Evolutionary conservation across 768 basidiomycete genomes (phyloP), one percentile per base, ranked within the genome.

Genomic region (Hericium erinaceus): DNA sequence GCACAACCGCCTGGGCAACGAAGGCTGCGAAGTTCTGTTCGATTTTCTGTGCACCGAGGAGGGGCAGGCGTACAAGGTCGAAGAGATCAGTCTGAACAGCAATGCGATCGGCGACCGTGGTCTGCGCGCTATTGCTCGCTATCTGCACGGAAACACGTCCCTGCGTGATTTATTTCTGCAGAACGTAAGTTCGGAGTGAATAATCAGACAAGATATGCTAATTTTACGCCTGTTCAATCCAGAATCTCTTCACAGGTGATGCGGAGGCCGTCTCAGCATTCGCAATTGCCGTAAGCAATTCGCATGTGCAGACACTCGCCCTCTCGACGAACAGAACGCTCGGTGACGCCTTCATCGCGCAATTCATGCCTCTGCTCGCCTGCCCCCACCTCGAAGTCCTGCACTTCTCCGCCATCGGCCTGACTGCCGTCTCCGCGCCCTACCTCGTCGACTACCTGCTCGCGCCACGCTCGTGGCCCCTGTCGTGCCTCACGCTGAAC

Each of bases 51-150:
- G 69, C 26, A 84, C 85, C 11, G 65, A 71, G 5, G 67, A 70
- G 16, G 83, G 81, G 18, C 68, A 70, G 58, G 69, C 66, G 57
- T 74, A 81, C 61, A 66, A 65, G 50, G 75, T 87, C 56, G 68
- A 70, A 1, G 80, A 84, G 62, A 79, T 87, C 37, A 77, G 74
- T 59, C 72, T 87, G 56, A 84, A 83, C 54, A 73, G 74, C 3
- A 85, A 83, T 58, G 66, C 66, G 9, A 80, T 87, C 28, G 78
- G 83, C 9, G 74, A 83, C 62, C 65, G 66, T 39, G 83, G 83
- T 5, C 74, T 87, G 4, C 65, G 72, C 49, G 77, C 80, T n/a
- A 77, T 87, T 44, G 65, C 76, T 5, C 64, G 70, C 40, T 86
- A 82, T 65, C 58, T 87, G 33, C 69, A 68, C 51, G 69, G 70